A percentile compares a stretch with the other conserved stretches of the same genome.
These are phyloP conservation scores for Termitomyces sp. DNA, from an alignment of 768 basidiomycete genomes.

Conservation along the genomic window DNA sequence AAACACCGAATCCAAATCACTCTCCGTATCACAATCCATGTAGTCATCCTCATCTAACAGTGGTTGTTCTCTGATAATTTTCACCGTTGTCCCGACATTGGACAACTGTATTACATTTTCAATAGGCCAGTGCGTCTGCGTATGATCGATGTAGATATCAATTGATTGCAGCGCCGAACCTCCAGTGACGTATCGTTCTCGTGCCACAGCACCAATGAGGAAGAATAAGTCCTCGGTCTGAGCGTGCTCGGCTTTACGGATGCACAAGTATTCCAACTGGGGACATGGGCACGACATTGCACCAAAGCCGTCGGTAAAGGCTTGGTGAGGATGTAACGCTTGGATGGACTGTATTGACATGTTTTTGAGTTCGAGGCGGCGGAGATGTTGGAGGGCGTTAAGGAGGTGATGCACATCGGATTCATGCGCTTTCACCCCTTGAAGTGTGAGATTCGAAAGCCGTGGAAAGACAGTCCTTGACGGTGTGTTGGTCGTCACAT, in stretches of 20 bases:
- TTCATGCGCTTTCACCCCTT: constrained; percentile 31
- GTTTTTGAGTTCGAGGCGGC: constrained; percentile 27
- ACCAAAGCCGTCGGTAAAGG: constrained; percentile 5
- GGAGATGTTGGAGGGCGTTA: constrained; percentile 22
- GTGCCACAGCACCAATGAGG: constrained; percentile 21
- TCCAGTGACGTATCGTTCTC: constrained; percentile 20
- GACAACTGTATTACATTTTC: constrained; percentile 11
- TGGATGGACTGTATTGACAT: constrained; percentile 29
- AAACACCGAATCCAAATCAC: constrained; percentile 13
- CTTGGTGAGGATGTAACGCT: constrained; percentile 23
- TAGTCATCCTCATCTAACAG: constrained; percentile 9
- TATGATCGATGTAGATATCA: constrained; percentile 27
- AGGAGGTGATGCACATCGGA: constrained; percentile 27
- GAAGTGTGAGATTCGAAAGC: constrained; percentile 30
- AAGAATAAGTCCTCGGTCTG: constrained; percentile 21
- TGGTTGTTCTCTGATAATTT: constrained; percentile 15
- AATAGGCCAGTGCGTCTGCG: constrained; percentile 1
- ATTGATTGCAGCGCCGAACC: constrained; percentile 21
- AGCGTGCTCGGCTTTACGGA: constrained; percentile 22
- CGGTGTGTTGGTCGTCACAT: background rate
- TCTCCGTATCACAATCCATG: constrained; percentile 14
- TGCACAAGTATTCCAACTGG: constrained; percentile 23
- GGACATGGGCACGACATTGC: constrained; percentile 25
- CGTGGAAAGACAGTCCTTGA: constrained; percentile 20
- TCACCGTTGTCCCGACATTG: constrained; percentile 16